Conservation (phyloP, 306 rosid species). For the Malus sylvestris region DNA sequence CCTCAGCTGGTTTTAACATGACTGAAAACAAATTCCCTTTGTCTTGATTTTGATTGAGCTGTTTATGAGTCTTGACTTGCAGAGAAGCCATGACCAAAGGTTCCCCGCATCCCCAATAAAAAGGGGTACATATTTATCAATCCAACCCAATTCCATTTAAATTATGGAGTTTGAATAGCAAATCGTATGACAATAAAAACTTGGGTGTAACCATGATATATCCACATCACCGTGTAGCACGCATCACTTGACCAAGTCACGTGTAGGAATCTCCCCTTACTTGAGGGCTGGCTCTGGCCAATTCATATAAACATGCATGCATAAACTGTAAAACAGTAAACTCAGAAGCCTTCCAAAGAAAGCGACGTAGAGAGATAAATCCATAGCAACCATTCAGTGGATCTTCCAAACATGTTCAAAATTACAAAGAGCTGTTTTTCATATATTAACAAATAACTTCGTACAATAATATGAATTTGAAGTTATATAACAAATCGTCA, state of each 20-base stretch:
- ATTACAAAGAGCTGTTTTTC: background rate
- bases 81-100: no score
- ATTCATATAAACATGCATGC: background rate
- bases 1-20: no score
- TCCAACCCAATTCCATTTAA: background rate
- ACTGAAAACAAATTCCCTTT: no score
- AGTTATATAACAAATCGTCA: background rate
- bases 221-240: no score
- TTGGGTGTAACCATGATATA: background rate
- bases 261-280: background rate
- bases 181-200: background rate
- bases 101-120: no score
- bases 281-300: background rate
- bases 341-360: background rate
- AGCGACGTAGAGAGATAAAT: background rate
- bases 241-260: no score
- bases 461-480: background rate
- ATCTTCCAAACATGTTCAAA: background rate
- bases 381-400: background rate
- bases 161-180: background rate
- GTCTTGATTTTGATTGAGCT: no score
- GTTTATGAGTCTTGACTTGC: no score
- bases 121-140: no score
- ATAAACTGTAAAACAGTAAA: background rate
- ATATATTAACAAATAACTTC: background rate